These are phyloP conservation scores for Lichtheimia ramosa DNA, from an alignment of 371 early-diverging fungal genomes.

Conservation along the genomic window DNA sequence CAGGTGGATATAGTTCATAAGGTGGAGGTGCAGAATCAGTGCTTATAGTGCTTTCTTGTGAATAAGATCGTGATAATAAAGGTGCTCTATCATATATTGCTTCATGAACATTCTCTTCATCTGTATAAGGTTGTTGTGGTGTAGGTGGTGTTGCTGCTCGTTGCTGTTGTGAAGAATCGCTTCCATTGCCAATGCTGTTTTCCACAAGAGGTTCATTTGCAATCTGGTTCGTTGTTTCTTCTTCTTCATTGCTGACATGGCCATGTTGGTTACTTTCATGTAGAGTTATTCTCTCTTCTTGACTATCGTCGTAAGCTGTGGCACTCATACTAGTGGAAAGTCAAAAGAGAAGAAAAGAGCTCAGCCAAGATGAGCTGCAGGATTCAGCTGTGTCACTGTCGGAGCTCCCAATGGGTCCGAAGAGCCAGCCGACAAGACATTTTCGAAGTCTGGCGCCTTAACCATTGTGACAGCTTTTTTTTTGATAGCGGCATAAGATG, in stretches of 20 bases:
- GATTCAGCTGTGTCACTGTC: no score
- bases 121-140: background rate
- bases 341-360: constrained; percentile 1
- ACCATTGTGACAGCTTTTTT: no score
- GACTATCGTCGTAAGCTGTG: constrained; percentile 7
- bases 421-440: no score
- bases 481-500: no score
- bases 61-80: constrained; percentile 16
- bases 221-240: background rate
- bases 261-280: constrained; percentile 1
- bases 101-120: background rate
- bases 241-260: background rate
- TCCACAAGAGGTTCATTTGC: background rate
- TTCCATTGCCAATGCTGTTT: background rate
- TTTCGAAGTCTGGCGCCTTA: no score
- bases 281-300: constrained; percentile 9
- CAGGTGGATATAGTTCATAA: constrained; percentile 50
- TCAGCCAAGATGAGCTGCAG: no score
- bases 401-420: no score
- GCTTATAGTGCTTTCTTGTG: constrained; percentile 40
- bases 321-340: background rate
- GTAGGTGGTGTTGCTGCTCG: background rate
- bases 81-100: constrained; percentile 6
- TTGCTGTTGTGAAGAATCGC: background rate
- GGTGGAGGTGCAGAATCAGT: constrained; percentile 49